These are phyloP conservation scores for Zhuliangozyma parablackwelliae DNA, from an alignment of 1,139 yeast genomes.

Conservation along the genomic window DNA sequence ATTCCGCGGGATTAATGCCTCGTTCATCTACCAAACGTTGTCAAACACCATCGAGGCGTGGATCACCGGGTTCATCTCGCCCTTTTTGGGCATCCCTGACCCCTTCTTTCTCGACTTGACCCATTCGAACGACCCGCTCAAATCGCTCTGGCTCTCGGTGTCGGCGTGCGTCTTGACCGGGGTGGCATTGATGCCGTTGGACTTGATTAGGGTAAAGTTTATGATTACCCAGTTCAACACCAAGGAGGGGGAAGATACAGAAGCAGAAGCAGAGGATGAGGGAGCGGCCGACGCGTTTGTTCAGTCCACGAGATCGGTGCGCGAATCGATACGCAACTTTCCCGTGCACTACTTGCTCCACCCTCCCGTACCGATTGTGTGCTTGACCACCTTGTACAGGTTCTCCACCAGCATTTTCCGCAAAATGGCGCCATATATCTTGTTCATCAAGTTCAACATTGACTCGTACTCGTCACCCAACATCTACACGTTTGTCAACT, in stretches of 20 bases:
- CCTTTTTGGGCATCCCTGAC: constrained; percentile 81
- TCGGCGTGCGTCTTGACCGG: constrained; percentile 73
- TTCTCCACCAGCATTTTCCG: constrained; percentile 59
- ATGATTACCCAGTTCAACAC: constrained; percentile 54
- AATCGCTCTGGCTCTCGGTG: constrained; percentile 63
- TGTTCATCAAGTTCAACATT: constrained; percentile 62
- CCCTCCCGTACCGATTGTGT: constrained; percentile 53
- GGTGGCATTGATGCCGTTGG: constrained; percentile 75
- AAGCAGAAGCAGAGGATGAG: constrained; percentile 4
- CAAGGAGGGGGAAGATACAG: constrained; percentile 11
- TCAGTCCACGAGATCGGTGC: constrained; percentile 29
- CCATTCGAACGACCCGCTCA: constrained; percentile 73
- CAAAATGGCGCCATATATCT: constrained; percentile 67
- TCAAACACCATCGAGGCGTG: constrained; percentile 83
- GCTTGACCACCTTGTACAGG: constrained; percentile 56
- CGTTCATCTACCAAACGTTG: constrained; percentile 73
- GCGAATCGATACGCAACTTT: constrained; percentile 35
- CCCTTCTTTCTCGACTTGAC: constrained; percentile 82
- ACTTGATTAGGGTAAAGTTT: constrained; percentile 71
- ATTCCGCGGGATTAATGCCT: constrained; percentile 83
- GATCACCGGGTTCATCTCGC: constrained; percentile 84
- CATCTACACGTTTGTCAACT: constrained; percentile 48
- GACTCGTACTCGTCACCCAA: constrained; percentile 67
- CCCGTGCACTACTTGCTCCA: constrained; percentile 41
- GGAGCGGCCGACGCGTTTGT: constrained; percentile 6